These are phyloP conservation scores for Amauroascus verrucosus DNA, from an alignment of 2,329 filamentous ascomycete genomes.

Conservation along the genomic window DNA sequence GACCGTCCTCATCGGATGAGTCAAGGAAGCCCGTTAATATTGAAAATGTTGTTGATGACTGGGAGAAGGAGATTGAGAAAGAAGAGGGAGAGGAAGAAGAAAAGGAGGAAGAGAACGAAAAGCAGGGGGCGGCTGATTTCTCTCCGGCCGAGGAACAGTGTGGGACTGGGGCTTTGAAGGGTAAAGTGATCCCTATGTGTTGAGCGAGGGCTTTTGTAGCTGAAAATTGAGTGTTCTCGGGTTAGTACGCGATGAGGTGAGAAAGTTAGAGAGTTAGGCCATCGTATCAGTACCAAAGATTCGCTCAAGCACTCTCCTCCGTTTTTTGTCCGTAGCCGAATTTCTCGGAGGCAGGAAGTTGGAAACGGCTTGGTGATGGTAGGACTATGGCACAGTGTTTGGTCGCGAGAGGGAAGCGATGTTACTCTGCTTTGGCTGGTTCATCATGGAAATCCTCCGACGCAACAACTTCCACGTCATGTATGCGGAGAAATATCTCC, in stretches of 20 bases:
- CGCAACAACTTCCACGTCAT: no score
- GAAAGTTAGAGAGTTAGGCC: no score
- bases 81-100: constrained; percentile 27
- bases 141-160: not conserved
- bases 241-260: no score
- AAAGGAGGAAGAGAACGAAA: not conserved
- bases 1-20: constrained; percentile 21
- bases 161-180: not conserved
- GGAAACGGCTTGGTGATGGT: no score
- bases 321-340: no score
- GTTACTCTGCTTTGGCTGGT: no score
- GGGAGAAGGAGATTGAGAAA: constrained; percentile 38
- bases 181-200: not conserved
- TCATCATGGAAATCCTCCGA: no score
- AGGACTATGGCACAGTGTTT: not conserved
- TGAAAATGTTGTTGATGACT: constrained; percentile 36
- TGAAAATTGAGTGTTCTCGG: not conserved
- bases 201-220: not conserved
- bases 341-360: no score
- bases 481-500: no score
- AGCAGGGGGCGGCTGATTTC: not conserved
- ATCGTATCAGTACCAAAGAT: no score
- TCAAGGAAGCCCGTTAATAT: constrained; percentile 21
- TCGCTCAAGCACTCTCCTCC: no score
- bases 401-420: not conserved